Evolutionary conservation across 2,329 filamentous ascomycete genomes (phyloP), one percentile per base, ranked within the genome.

Genomic region (Grosmannia clavigera): DNA sequence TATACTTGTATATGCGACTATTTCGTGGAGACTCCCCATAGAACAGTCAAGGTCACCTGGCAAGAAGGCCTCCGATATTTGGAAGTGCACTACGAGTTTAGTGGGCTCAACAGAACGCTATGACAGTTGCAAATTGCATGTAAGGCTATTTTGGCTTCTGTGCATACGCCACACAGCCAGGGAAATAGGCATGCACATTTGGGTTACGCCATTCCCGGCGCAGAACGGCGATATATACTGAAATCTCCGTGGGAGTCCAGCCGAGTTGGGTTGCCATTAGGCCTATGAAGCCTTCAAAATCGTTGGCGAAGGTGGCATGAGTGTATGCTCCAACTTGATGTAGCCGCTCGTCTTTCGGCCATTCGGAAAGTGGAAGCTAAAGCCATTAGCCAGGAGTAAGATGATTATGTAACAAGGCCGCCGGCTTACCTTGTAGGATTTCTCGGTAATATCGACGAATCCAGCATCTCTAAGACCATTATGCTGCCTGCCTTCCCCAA

Each of bases 261-360:
- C 63, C 66, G 9, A 65, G 57, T 16, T 59, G 54, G 27, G 53
- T 51, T 22, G 63, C 62, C 56, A 64, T 59, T 40, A 63, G 58
- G 40, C 61, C 27, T n/a, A 65, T 61, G 22, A 58, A 60, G 25
- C 65, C 64, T 57, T 66, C 64, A 4, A 57, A 55, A 50, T 66
- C 64, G 43, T 60, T 57, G n/a, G 56, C 52, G 11, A 63, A 27
- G 7, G 55, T 59, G 4, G 57, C 29, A 48, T 58, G 43, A 16
- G 57, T 50, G 29, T 65, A 66, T 50, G 52, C 48, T 9, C 71
- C 70, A 35, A 65, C 62, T 61, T 67, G 63, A 62, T 64, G 67
- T 50, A 65, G 35, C 19, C 66, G 62, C 12, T 64, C 65, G 55
- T 74, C 69, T 9, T 68, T 67, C 1, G 70, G 68, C 73, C 73